Percentiles rank a stretch among this genome's conserved stretches.
Evolutionary conservation across 495 filamentous ascomycete species (phyloP).

Genomic region (Polyplosphaeria fusca): DNA sequence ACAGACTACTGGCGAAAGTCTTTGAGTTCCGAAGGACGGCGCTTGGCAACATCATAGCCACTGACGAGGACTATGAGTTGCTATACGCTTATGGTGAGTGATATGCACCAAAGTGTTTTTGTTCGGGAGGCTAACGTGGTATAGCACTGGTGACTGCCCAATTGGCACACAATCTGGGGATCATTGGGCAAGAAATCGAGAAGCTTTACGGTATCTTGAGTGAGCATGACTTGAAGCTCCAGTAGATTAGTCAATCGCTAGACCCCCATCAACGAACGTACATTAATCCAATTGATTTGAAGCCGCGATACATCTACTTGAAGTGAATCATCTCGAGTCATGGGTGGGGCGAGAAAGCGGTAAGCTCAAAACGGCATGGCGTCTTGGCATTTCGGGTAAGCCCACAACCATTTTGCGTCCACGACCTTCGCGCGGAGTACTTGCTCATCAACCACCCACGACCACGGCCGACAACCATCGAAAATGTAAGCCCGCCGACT

Average conservation of each 20-base stretch:
- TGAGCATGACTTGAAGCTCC: slow-evolving; percentile 69
- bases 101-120: slow-evolving; percentile 7
- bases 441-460: slow-evolving; percentile 21
- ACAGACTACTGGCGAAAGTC: slow-evolving; percentile 83
- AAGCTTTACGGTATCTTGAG: slow-evolving; percentile 71
- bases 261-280: too few species aligned
- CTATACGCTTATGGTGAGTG: slow-evolving; percentile 69
- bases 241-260: slow-evolving; percentile 39
- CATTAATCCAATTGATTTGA: too few species aligned
- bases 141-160: slow-evolving; percentile 65
- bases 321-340: too few species aligned
- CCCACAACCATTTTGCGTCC: background rate
- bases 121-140: slow-evolving; percentile 49
- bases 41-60: slow-evolving; percentile 50
- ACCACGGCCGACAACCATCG: slow-evolving; percentile 46
- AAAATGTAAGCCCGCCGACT: slow-evolving; percentile 52
- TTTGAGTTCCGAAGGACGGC: slow-evolving; percentile 75
- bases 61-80: slow-evolving; percentile 66
- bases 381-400: slow-evolving; percentile 8
- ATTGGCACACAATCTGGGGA: slow-evolving; percentile 66
- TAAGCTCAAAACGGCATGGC: background rate
- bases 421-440: background rate
- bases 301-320: too few species aligned
- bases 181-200: slow-evolving; percentile 65
- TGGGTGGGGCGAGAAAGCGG: background rate